A percentile compares a stretch with the other conserved stretches of the same genome.
These are phyloP conservation scores for Colletotrichum melonis DNA, from an alignment of 2,329 filamentous ascomycete species.

Conservation along the genomic window DNA sequence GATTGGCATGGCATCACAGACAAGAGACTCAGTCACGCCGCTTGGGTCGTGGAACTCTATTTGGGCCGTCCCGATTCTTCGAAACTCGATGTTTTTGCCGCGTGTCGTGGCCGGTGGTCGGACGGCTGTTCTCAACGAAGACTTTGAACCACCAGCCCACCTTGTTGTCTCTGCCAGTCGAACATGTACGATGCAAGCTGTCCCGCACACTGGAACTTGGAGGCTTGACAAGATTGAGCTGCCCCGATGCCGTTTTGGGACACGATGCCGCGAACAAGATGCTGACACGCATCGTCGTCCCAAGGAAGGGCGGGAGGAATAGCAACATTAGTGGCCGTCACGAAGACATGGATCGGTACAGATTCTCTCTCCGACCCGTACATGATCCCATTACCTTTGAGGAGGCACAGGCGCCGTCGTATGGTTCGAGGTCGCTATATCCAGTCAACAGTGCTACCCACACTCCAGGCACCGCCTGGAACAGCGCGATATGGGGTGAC, in stretches of 20 bases:
- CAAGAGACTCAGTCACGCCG: conserved; percentile 12
- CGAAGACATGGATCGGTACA: not conserved
- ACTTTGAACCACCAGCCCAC: not conserved
- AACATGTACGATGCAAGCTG: conserved; percentile 28
- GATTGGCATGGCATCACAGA: conserved; percentile 33
- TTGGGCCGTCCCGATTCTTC: not conserved
- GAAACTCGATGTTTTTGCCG: conserved; percentile 9
- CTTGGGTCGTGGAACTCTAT: conserved; percentile 22
- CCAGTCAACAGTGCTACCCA: conserved; percentile 15
- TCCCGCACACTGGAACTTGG: not conserved
- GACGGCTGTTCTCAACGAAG: not conserved
- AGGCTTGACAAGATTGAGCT: conserved; percentile 17
- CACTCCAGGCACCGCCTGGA: conserved; percentile 19
- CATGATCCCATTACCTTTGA: conserved; percentile 1
- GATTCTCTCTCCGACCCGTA: conserved; percentile 20
- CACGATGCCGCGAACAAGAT: conserved; percentile 22
- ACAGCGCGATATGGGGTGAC: not conserved
- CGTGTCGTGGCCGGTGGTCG: not conserved
- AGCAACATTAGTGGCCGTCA: not conserved
- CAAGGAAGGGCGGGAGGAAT: not conserved
- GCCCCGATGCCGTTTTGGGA: conserved; percentile 11
- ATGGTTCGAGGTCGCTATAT: not conserved
- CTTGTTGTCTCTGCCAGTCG: conserved; percentile 21
- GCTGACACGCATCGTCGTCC: conserved; percentile 21
- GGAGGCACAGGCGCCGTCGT: conserved; percentile 10